Percentiles rank a stretch among this genome's conserved stretches.
Conservation (phyloP, 352 stramenopile genomes). For the Phytophthora foliorum region DNA sequence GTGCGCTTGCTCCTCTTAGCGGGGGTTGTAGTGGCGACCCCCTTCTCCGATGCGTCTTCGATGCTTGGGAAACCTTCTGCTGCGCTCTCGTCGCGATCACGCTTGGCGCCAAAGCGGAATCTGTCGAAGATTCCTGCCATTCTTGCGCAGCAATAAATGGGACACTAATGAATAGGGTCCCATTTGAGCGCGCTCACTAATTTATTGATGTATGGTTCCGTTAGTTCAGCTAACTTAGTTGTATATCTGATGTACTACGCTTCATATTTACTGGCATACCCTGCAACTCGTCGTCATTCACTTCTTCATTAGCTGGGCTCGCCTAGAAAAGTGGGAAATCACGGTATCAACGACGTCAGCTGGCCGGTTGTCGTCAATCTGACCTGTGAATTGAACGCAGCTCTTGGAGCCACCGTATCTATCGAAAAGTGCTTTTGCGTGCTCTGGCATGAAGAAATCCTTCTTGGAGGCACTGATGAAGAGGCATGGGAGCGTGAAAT, state of each 20-base stretch:
- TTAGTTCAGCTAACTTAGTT: too few relatives aligned
- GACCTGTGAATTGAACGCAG: slow-evolving; percentile 62
- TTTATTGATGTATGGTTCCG: not conserved
- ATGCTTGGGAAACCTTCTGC: not conserved
- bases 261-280: not conserved
- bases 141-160: not conserved
- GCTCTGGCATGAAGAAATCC: slow-evolving; percentile 77
- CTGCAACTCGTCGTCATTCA: slow-evolving; percentile 1
- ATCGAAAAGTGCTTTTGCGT: slow-evolving; percentile 62
- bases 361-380: slow-evolving; percentile 73
- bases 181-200: too few relatives aligned
- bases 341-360: slow-evolving; percentile 52
- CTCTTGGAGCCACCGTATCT: slow-evolving; percentile 70
- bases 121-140: slow-evolving; percentile 57
- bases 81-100: slow-evolving; percentile 31
- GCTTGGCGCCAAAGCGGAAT: slow-evolving; percentile 74
- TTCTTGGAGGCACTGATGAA: slow-evolving; percentile 79
- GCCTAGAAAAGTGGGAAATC: slow-evolving; percentile 49
- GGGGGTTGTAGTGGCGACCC: not conserved
- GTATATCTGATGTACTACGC: not conserved
- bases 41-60: not conserved
- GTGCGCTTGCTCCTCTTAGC: slow-evolving; percentile 26
- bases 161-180: not conserved
- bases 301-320: slow-evolving; percentile 29
- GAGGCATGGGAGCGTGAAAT: slow-evolving; percentile 61